These are phyloP conservation scores for Myrica gale DNA, from an alignment of 306 rosid genomes.

Conservation along the genomic window DNA sequence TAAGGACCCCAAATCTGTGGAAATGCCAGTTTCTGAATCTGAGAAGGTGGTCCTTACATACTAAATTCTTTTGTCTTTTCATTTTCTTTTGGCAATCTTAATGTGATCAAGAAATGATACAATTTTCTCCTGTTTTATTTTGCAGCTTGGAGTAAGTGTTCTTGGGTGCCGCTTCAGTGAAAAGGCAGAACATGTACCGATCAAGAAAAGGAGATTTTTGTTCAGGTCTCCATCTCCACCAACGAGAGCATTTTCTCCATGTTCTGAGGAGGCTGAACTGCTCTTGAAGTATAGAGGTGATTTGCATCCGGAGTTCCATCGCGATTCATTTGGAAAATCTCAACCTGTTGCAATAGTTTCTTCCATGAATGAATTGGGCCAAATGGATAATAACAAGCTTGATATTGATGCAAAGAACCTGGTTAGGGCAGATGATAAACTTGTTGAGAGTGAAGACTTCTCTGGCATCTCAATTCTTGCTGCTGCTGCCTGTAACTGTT, in stretches of 20 bases:
- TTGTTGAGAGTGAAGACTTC: constrained; percentile 3
- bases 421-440: not conserved
- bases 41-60: not conserved
- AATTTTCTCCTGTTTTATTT: not conserved
- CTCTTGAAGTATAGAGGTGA: not conserved
- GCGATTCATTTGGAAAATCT: not conserved
- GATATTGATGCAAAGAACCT: constrained; percentile 4
- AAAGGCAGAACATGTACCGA: constrained; percentile 4
- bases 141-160: constrained; percentile 6
- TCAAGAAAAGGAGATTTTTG: constrained; percentile 12
- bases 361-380: not conserved
- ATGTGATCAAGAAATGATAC: not conserved
- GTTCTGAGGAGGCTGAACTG: not conserved
- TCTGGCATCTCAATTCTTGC: constrained; percentile 11
- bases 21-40: constrained; percentile 9
- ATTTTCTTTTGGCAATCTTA: not conserved
- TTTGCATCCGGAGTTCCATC: not conserved
- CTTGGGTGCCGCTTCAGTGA: constrained; percentile 16
- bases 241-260: not conserved
- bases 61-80: not conserved
- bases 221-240: constrained; percentile 9
- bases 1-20: constrained; percentile 7
- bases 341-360: not conserved
- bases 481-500: constrained; percentile 6
- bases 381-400: not conserved